Evolutionary conservation across 176 grass and related monocot genomes (phyloP).

Genomic region (Hsuehochloa calcarea): DNA sequence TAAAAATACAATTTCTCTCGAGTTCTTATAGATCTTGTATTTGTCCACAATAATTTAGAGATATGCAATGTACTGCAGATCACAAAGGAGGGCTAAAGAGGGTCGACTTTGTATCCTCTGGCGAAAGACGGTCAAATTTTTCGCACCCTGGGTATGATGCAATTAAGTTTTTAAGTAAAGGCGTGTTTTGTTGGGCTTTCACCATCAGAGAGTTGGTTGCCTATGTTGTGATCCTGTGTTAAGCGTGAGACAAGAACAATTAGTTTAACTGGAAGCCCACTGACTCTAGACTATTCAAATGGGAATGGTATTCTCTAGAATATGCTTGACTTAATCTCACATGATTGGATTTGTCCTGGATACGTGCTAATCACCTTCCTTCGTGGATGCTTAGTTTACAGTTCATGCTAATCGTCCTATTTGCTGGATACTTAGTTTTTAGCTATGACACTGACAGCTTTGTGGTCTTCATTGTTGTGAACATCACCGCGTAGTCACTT

Average conservation of each 20-base stretch:
- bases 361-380: background rate
- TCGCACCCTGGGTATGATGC: background rate
- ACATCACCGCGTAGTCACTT: background rate
- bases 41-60: background rate
- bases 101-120: background rate
- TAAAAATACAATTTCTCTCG: background rate
- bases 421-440: background rate
- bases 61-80: background rate
- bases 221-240: constrained; percentile 30
- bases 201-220: constrained; percentile 35
- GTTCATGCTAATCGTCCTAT: background rate
- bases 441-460: background rate
- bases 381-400: constrained; percentile 25
- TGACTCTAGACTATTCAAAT: constrained; percentile 32
- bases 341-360: constrained; percentile 24
- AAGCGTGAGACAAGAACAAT: constrained; percentile 26
- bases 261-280: constrained; percentile 7
- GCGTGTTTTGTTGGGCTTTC: constrained; percentile 23
- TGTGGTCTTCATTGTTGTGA: background rate
- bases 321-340: constrained; percentile 22
- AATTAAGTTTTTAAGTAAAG: background rate
- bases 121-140: background rate
- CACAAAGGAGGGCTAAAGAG: background rate
- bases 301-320: constrained; percentile 24
- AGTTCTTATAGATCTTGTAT: background rate